Evolutionary conservation across 306 rosid species (phyloP).

Genomic region (Vigna angularis): DNA sequence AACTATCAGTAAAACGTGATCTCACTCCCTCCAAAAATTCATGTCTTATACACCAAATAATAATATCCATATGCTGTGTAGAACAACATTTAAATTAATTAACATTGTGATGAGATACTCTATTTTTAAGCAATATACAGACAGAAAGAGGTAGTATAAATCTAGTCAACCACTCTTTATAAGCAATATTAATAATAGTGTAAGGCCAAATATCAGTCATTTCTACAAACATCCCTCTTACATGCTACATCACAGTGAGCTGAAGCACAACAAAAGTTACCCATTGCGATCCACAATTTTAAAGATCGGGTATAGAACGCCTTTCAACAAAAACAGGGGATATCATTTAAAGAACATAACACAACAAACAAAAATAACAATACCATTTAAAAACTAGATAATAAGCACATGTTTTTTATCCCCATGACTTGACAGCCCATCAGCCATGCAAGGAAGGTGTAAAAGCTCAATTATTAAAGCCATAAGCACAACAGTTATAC

Average conservation of each 20-base stretch:
- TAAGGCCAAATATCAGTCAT: slow-evolving; percentile 26
- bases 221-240: slow-evolving; percentile 15
- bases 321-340: not conserved
- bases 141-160: slow-evolving; percentile 24
- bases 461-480: slow-evolving; percentile 25
- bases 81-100: slow-evolving; percentile 35
- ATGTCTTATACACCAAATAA: slow-evolving; percentile 86
- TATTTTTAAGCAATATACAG: slow-evolving; percentile 28
- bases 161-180: slow-evolving; percentile 13
- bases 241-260: not conserved
- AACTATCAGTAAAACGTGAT: slow-evolving; percentile 56
- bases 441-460: slow-evolving; percentile 24
- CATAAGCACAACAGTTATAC: slow-evolving; percentile 2
- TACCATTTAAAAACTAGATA: not conserved
- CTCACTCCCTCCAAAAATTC: slow-evolving; percentile 71
- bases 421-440: slow-evolving; percentile 18
- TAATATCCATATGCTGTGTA: slow-evolving; percentile 90
- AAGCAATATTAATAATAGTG: slow-evolving; percentile 29
- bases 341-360: slow-evolving; percentile 19
- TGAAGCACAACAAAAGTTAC: not conserved
- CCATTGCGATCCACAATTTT: slow-evolving; percentile 17
- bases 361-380: slow-evolving; percentile 16
- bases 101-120: slow-evolving; percentile 31
- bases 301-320: slow-evolving; percentile 3
- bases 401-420: slow-evolving; percentile 23